Evolutionary conservation across 139 green algal species (phyloP).

Genomic region (Auxenochlorella pyrenoidosa): DNA sequence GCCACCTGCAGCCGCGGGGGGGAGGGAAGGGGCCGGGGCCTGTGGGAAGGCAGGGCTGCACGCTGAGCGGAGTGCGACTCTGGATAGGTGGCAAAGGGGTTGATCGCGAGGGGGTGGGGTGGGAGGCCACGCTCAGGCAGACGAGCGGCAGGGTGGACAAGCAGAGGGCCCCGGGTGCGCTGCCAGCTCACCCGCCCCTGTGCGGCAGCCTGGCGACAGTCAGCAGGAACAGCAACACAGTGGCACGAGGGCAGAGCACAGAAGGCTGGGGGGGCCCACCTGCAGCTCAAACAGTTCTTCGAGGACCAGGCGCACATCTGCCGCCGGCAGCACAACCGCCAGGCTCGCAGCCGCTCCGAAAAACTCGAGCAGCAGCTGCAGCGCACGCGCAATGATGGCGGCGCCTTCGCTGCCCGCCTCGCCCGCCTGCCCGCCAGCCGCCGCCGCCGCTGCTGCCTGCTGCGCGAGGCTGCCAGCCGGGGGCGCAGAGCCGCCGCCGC

Average conservation of each 20-base stretch:
- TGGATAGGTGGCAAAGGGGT: too few species aligned
- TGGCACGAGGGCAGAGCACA: neutral
- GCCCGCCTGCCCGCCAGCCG: neutral
- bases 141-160: too few species aligned
- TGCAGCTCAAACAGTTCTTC: conserved; percentile 49
- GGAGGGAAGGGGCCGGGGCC: neutral
- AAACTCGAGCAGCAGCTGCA: conserved; percentile 28
- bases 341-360: conserved; percentile 1
- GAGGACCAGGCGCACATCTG: conserved; percentile 40
- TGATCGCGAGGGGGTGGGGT: too few species aligned
- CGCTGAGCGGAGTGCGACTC: too few species aligned
- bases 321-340: conserved; percentile 24
- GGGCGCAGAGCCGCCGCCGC: neutral
- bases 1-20: neutral
- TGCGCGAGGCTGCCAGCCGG: neutral
- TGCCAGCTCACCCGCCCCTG: too few species aligned
- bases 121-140: too few species aligned
- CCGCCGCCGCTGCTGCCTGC: neutral
- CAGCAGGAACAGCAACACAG: too few species aligned
- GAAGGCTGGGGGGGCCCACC: neutral
- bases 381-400: neutral
- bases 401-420: neutral
- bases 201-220: too few species aligned
- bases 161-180: too few species aligned
- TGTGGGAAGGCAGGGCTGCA: too few species aligned